Base-by-base conservation (phyloP, 2,329 filamentous ascomycete species). In the Didymella pinodella region DNA sequence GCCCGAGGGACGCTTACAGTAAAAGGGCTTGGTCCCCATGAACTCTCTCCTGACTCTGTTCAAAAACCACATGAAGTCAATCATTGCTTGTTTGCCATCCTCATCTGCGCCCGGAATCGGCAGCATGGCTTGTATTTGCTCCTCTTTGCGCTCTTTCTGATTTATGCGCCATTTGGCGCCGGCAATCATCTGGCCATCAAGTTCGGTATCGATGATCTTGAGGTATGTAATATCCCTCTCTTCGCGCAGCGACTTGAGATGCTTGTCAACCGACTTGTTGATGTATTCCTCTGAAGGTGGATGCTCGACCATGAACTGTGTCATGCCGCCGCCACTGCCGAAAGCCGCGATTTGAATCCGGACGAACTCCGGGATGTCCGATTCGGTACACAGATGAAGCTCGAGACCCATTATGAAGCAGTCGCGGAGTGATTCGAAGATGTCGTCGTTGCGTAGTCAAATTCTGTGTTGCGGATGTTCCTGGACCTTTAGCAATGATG, bases 111-210 rank as follows among this genome's bases (percentile, higher is more conserved):
- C 63, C 0, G 69, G 71, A 6, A 63, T 60, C 2, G 71, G 73
- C 28, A 76, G 57, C 70, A 69, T 71, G 6, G 41, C 54, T 22
- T 72, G 59, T n/a, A 74, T 67, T 34, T 74, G 61, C 47, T 74
- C 73, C 56, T 75, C 67, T n/a, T 65, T 69, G 20, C 68, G 54
- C 59, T 74, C 69, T 26, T 70, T 63, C 43, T 70, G 52, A 45
- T 76, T 75, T 54, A 78, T 70, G 43, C 72, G 66, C 75, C 75
- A 77, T 43, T 77, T 76, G n/a, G 74, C 72, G 26, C 64, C 57
- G 5, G 74, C 72, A 14, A 77, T 73, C 62, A 76, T 74, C 40
- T 70, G 69, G 7, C 68, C 69, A 26, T 61, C 52, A 2, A 69
- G 51, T n/a, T 75, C 70, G 5, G 73, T 75, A 46, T 77, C 72